Evolutionary conservation across 768 basidiomycete species (phyloP), one percentile per base, ranked within the genome.

Genomic region (Kwoniella newhampshirensis): DNA sequence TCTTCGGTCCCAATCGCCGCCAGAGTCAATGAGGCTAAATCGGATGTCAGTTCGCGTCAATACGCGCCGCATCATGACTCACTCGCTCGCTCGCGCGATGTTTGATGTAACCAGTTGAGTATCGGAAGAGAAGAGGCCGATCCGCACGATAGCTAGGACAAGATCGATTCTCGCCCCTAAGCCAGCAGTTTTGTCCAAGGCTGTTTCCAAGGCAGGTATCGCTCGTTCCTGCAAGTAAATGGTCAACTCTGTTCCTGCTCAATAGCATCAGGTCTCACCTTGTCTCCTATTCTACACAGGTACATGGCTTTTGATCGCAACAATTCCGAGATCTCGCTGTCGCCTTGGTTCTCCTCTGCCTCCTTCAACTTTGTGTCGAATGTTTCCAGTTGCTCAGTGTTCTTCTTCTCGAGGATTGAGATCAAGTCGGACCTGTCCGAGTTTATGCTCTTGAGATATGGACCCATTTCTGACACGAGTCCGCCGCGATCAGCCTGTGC

Each of bases 1-100:
- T 36, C 92, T 84, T 51, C 94, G 81, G 75, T 99, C 94, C 94
- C 94, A 99, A 78, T 99, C 94, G 42, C 94, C 94, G 0, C 94
- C 94, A 75, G 91, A 84, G 67, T 97, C 92, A 51, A 96, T 88
- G 40, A 96, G 81, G 53, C 90, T 92, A 70, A 18, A 0, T 39
- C 28, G 39, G 45, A 56, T 9, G 32, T 50, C 27, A 36, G 32
- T 3, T 4, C n/a, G 21, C 6, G 9, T 41, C 40, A 5, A 17
- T 7, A 15, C 12, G 12, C n/a, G n/a, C n/a, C n/a, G n/a, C n/a
- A n/a, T n/a, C n/a, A n/a, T n/a, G n/a, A 81, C 86, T 61, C 56
- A 91, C 88, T 85, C 82, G 67, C 90, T 87, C 0, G 93, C 93
- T 66, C 86, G 85, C 26, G 83, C 79, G 43, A 97, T 83, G 64